Evolutionary conservation across 2,329 filamentous ascomycete species (phyloP).

Genomic region (Monosporascus ibericus): DNA sequence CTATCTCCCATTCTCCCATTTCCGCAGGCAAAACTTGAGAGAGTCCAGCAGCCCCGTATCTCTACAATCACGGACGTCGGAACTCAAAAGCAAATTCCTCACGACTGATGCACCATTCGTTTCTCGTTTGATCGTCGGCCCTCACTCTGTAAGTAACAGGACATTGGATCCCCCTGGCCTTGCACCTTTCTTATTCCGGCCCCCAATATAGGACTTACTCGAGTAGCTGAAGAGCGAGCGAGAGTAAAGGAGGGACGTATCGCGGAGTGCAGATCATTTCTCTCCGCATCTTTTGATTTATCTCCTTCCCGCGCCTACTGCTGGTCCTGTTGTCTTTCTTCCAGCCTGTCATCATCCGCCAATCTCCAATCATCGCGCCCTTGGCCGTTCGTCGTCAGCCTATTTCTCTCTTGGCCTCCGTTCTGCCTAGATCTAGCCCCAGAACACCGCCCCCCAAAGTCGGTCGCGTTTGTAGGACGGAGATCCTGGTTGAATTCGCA

Average conservation of each 20-base stretch:
- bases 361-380: not conserved
- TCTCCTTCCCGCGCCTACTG: not conserved
- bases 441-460: not conserved
- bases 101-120: too few relatives aligned
- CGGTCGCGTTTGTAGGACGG: constrained; percentile 19
- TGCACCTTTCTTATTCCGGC: too few relatives aligned
- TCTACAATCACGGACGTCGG: too few relatives aligned
- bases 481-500: not conserved
- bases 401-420: not conserved
- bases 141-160: too few relatives aligned
- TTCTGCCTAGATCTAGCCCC: constrained; percentile 2
- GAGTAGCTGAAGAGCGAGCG: too few relatives aligned
- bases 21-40: too few relatives aligned
- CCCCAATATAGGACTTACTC: too few relatives aligned
- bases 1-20: too few relatives aligned
- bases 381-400: not conserved
- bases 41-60: too few relatives aligned
- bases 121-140: too few relatives aligned
- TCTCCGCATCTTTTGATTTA: not conserved
- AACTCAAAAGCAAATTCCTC: too few relatives aligned
- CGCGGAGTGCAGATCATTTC: not conserved
- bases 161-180: too few relatives aligned
- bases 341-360: not conserved
- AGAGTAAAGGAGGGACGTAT: not conserved
- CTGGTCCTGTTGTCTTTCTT: not conserved